phyloP scores from a whole-genome alignment of 805 yeast genomes.

The Spencermartinsiella europaea region DNA sequence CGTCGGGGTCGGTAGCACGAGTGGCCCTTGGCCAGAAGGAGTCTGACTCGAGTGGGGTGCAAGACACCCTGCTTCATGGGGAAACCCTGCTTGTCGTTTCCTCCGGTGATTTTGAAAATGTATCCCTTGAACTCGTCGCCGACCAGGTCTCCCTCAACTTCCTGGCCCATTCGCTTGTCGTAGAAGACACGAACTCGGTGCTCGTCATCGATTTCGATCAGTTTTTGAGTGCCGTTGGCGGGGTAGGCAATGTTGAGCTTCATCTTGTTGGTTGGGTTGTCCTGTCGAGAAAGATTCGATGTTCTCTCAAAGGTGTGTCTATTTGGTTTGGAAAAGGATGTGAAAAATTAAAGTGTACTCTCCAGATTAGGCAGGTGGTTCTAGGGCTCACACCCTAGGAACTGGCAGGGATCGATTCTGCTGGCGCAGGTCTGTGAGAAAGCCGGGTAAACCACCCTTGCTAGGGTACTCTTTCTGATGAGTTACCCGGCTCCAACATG shows the following conservation, averaged over 20 bases:
- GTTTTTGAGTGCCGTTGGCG: conserved; percentile 99
- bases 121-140: conserved; percentile 99
- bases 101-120: conserved; percentile 98
- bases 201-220: conserved; percentile 97
- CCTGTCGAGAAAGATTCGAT: too few relatives aligned
- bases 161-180: conserved; percentile 99
- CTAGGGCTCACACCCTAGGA: too few relatives aligned
- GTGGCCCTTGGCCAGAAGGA: conserved; percentile 87
- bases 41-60: conserved; percentile 99
- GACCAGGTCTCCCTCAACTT: conserved; percentile 96
- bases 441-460: too few relatives aligned
- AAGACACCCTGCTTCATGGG: conserved; percentile 99
- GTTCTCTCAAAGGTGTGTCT: too few relatives aligned
- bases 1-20: conserved; percentile 99
- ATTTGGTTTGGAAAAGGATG: too few relatives aligned
- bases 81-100: conserved; percentile 99
- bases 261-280: not conserved
- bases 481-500: too few relatives aligned
- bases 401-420: too few relatives aligned
- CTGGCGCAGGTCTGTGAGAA: too few relatives aligned
- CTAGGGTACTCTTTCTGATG: too few relatives aligned
- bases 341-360: too few relatives aligned
- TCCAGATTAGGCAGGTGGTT: too few relatives aligned
- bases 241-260: conserved; percentile 99
- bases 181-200: conserved; percentile 97